Conservation (phyloP, 331 rosid species). For the Quercus phellos region DNA sequence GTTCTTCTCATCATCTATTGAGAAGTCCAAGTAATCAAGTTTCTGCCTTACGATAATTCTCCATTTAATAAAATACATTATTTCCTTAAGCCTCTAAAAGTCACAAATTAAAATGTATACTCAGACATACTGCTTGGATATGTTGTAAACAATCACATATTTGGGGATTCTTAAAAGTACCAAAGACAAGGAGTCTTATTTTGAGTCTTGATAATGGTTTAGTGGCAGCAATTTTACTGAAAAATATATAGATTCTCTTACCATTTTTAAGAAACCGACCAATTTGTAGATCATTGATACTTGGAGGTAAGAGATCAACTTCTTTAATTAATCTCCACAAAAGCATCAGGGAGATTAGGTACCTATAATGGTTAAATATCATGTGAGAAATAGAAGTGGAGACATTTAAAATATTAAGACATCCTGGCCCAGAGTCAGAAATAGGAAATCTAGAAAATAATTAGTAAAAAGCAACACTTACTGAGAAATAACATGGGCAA, state of each 20-base stretch:
- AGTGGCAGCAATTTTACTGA: not conserved
- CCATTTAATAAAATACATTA: not conserved
- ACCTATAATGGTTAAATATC: slow-evolving; percentile 35
- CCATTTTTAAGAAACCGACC: slow-evolving; percentile 66
- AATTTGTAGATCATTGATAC: slow-evolving; percentile 54
- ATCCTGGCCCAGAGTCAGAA: not conserved
- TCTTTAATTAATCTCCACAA: slow-evolving; percentile 52
- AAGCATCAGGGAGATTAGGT: slow-evolving; percentile 60
- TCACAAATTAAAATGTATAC: not conserved
- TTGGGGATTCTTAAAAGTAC: not conserved
- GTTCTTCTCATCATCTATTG: not conserved
- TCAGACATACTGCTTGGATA: not conserved
- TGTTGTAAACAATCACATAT: not conserved
- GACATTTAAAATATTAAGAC: not conserved
- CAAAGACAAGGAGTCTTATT: not conserved
- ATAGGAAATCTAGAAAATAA: not conserved
- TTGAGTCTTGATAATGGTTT: not conserved
- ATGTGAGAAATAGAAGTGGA: not conserved
- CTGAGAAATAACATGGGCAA: slow-evolving; percentile 89
- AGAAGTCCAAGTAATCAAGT: not conserved
- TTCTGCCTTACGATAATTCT: not conserved
- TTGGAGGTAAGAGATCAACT: slow-evolving; percentile 72
- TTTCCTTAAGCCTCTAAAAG: not conserved
- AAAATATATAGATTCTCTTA: slow-evolving; percentile 10
- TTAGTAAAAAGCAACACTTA: slow-evolving; percentile 31